Evolutionary conservation across 2,329 filamentous ascomycete species (phyloP), one percentile per base, ranked within the genome.

Genomic region (Ophiostoma fasciatum): DNA sequence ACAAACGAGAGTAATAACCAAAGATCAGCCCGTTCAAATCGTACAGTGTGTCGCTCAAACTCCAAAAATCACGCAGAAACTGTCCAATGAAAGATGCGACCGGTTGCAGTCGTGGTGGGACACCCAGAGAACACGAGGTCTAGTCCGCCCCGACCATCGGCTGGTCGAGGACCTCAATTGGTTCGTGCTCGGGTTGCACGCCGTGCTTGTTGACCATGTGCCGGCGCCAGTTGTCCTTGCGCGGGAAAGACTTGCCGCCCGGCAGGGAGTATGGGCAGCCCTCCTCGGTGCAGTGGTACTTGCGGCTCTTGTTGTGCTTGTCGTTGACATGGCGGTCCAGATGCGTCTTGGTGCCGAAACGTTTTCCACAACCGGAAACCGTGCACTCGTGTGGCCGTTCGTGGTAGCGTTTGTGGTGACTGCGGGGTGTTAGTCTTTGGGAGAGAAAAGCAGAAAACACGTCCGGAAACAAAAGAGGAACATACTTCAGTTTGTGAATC

Each of bases 201-300:
- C 44, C 39, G 45, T 75, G 71, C 45, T 72, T 74, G 50, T 73
- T 74, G 25, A 62, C 57, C 68, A 75, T 74, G 48, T 75, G 71
- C 38, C 71, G 56, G 45, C 69, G 65, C 70, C 70, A 74, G 50
- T 75, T 74, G 46, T 74, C 71, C 47, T 74, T 75, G 36, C 71
- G 57, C 1, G 70, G 68, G 44, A 75, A 75, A 0, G 64, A 67
- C 42, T 71, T 73, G 37, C 69, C 67, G 8, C 70, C 70, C 13
- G 56, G 49, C 38, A 60, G 62, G n/a, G 68, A 73, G 47, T 71
- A 74, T 5, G 65, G 59, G 45, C 71, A 75, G 7, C 61, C 61
- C 3, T 56, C 57, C 5, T 69, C 60, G 1, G 61, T 66, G 45
- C 71, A 75, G 48, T 74, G 68, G 38, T 68, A 74, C 40, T 70